Base-by-base conservation (phyloP, 2,329 filamentous ascomycete species). In the Erysiphe neolycopersici region DNA sequence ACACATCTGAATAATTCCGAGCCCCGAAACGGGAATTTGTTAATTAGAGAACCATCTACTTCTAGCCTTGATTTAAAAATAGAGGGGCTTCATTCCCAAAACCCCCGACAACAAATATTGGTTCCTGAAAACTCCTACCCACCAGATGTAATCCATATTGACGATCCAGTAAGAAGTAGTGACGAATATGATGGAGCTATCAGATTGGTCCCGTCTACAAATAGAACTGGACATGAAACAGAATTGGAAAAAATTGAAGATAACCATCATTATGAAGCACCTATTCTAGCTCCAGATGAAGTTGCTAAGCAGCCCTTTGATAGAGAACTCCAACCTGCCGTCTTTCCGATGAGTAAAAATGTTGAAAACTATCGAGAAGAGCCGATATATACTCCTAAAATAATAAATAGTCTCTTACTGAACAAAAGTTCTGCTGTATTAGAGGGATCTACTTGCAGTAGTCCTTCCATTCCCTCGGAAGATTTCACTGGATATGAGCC, bases 401-500 rank as follows among this genome's bases (percentile, higher is more conserved):
- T 67, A 50, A 65, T 67, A 42, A 66, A 65, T 45, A 68, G 65
- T 49, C 64, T 64, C 47, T 63, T 71, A 5, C 67, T 68, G 47
- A 83, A 71, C 52, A 69, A 73, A 42, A 71, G 76, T 10, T 60
- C 64, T 30, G 79, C 71, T 56, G 9, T 14, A 26, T 16, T 40
- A 12, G 11, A 11, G 5, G 17, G 62, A 75, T 49, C 64, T 62
- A 39, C 61, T 67, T 6, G 63, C 67, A 14, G 61, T 62, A 44
- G 64, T 54, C 29, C 57, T 76, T 59, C 61, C 62, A 54, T 61
- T 72, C 81, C 80, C 5, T 63, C 92, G 9, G 83, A 91, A 52
- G 79, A 92, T 54, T 80, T 92, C 5, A 78, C 85, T 53, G 85
- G 95, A 58, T 95, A 95, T 54, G 87, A 95, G 58, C 89, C 89